Evolutionary conservation across 2,329 filamentous ascomycete species (phyloP), one percentile per base, ranked within the genome.

Genomic region (Amphichorda felina): DNA sequence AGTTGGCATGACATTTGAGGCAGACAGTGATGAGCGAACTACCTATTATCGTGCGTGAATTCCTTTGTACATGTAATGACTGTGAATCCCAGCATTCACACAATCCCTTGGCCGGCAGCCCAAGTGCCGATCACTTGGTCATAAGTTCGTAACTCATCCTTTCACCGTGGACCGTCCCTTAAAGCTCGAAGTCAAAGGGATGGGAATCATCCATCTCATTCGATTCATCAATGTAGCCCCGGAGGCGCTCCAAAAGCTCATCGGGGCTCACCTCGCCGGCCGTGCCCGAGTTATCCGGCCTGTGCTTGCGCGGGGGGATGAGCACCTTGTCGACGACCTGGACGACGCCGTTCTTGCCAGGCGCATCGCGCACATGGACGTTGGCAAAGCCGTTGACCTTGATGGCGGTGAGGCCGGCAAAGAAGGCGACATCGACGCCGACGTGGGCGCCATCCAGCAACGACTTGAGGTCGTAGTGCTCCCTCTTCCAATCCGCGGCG

Each of bases 261-360:
- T 52, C 46, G 5, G 55, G 45, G 2, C 43, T 47, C 10, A 57
- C 49, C 22, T 45, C 45, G 16, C 30, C 31, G 2, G 43, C 44
- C 9, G 40, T 33, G 3, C 35, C 25, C 8, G 42, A 14, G 14
- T 22, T 22, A 9, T 31, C 24, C 3, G 22, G 37, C 33, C 40
- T 41, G 17, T 48, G 37, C 41, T 66, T 67, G 57, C 72, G 76
- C 2, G 86, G 84, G 29, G 88, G 88, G 43, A 95, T 75, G 38
- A 93, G 60, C 0, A 94, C 75, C 38, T 68, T 68, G 33, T 70
- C 67, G 0, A 91, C 65, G 13, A 89, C 76, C 38, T 94, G 88
- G 26, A 94, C 72, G 11, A 89, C 86, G 22, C 88, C 88, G 51
- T 94, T 83, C 49, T 69, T 72, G 0, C 79, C 82, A 37, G 91